Conservation (phyloP, 2,329 filamentous ascomycete genomes). For the Penicillium sp. region DNA sequence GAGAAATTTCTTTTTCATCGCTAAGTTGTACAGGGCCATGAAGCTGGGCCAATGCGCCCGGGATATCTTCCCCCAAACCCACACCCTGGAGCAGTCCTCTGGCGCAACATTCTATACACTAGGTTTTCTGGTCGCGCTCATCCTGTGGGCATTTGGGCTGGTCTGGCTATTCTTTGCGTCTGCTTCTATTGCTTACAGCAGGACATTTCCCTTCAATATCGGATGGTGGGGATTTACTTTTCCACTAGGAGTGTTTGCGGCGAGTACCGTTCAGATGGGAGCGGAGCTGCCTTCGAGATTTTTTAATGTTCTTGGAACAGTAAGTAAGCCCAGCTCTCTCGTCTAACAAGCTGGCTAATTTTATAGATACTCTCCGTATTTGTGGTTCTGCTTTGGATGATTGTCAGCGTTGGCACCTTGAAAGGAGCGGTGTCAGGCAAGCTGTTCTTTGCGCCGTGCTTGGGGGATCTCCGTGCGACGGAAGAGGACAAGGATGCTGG, state of each 20-base stretch:
- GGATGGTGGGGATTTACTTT: conserved; percentile 64
- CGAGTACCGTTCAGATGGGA: conserved; percentile 45
- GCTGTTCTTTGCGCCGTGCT: conserved; percentile 56
- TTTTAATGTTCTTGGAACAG: conserved; percentile 57
- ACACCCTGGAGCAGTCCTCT: conserved; percentile 30
- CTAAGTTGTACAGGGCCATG: conserved; percentile 38
- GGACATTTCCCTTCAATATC: conserved; percentile 59
- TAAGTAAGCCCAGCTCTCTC: conserved; percentile 16
- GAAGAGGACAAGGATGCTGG: conserved; percentile 17
- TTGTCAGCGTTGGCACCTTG: conserved; percentile 52
- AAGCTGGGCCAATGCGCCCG: conserved; percentile 51
- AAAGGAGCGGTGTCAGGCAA: conserved; percentile 49
- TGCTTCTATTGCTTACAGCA: conserved; percentile 33
- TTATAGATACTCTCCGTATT: conserved; percentile 48
- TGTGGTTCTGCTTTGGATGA: conserved; percentile 56
- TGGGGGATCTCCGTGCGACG: conserved; percentile 37
- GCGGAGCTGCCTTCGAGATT: conserved; percentile 55
- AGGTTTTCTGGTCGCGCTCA: conserved; percentile 37
- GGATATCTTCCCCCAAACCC: conserved; percentile 33
- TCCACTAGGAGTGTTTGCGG: conserved; percentile 57
- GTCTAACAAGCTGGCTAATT: not conserved
- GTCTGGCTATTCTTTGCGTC: conserved; percentile 43
- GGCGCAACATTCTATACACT: conserved; percentile 36
- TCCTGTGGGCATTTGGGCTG: conserved; percentile 42
- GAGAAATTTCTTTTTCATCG: not conserved